Conservation (phyloP, 1,284 basidiomycete genomes). For the Austroboletus olivaceoglutinosus region DNA sequence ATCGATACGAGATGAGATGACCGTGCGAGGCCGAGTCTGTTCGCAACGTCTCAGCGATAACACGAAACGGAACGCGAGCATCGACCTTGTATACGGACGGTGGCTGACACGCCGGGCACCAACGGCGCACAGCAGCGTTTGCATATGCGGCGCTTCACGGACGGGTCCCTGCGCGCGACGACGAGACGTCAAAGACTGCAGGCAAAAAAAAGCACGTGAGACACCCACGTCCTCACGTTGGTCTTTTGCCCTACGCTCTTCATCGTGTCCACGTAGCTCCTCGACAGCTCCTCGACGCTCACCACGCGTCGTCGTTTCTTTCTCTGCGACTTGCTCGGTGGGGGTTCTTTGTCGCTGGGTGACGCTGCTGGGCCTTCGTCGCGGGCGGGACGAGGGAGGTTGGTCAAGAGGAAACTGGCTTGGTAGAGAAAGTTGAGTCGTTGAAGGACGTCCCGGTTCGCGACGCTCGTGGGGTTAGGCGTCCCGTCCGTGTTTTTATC, state of each 20-base stretch:
- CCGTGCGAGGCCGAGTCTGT: conserved; percentile 52
- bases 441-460: conserved; percentile 73
- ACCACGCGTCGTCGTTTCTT: conserved; percentile 29
- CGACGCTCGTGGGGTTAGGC: conserved; percentile 54
- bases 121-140: conserved; percentile 62
- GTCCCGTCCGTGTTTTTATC: conserved; percentile 54
- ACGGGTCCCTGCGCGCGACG: conserved; percentile 60
- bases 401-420: conserved; percentile 65
- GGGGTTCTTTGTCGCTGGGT: neutral
- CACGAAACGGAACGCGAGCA: conserved; percentile 5
- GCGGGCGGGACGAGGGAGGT: conserved; percentile 26
- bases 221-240: conserved; percentile 66
- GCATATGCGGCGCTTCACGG: conserved; percentile 75
- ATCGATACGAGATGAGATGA: conserved; percentile 55
- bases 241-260: conserved; percentile 68
- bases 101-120: conserved; percentile 63
- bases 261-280: conserved; percentile 65
- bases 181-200: neutral
- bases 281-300: conserved; percentile 50
- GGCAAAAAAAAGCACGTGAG: neutral
- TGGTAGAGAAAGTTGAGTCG: conserved; percentile 83
- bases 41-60: conserved; percentile 4
- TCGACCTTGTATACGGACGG: conserved; percentile 63
- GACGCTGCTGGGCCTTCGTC: neutral
- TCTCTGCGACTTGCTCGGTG: conserved; percentile 26